phyloP scores from a whole-genome alignment of 2,329 filamentous ascomycete genomes.

The Sclerotinia sclerotiorum region DNA sequence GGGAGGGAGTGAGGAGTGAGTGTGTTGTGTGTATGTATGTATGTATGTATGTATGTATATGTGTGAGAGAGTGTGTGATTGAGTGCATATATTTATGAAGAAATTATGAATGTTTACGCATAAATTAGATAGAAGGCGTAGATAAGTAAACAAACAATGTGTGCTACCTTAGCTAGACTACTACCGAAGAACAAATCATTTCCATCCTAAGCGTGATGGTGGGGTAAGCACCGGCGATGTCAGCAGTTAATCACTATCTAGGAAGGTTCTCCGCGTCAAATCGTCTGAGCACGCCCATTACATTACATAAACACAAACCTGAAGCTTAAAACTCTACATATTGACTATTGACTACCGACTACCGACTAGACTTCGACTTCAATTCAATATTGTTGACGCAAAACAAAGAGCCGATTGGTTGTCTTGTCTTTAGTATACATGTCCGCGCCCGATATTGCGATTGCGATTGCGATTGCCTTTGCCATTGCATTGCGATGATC shows the following conservation, averaged over 20 bases:
- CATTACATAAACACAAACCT: neutral
- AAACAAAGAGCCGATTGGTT: neutral
- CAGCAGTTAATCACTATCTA: constrained; percentile 1
- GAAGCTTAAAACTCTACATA: neutral
- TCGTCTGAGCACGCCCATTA: neutral
- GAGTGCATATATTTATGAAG: neutral
- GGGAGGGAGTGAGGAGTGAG: too few relatives aligned
- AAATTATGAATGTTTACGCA: neutral
- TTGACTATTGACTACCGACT: neutral
- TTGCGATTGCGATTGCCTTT: too few relatives aligned
- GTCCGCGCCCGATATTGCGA: neutral
- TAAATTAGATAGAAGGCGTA: too few relatives aligned
- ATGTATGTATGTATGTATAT: too few relatives aligned
- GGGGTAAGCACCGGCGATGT: neutral
- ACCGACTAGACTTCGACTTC: neutral
- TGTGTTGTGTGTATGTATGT: too few relatives aligned
- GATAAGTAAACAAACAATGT: too few relatives aligned
- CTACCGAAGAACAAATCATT: neutral
- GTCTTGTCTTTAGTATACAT: neutral
- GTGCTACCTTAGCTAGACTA: too few relatives aligned
- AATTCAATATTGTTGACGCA: neutral
- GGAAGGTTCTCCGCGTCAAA: neutral
- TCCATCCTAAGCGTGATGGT: neutral
- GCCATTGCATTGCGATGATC: too few relatives aligned
- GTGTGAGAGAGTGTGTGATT: neutral